Conservation (phyloP, 371 early-diverging fungal genomes). For the Chytridium lagenaria region DNA sequence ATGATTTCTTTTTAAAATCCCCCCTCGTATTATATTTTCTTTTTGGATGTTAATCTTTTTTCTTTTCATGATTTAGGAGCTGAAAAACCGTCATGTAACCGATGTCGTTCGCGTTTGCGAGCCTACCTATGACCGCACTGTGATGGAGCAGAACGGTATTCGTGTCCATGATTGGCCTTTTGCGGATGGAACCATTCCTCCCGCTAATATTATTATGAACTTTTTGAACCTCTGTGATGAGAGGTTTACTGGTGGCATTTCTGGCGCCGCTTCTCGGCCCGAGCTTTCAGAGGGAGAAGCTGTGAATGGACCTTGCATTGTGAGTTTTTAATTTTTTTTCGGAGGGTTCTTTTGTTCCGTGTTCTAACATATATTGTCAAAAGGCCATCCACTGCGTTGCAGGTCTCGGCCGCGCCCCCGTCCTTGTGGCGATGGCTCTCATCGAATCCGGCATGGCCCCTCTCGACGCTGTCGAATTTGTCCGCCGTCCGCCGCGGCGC, state of each 20-base stretch:
- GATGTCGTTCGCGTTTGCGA: conserved; percentile 91
- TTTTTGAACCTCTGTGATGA: conserved; percentile 34
- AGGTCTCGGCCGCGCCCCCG: conserved; percentile 79
- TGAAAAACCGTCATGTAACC: conserved; percentile 72
- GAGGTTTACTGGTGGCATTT: conserved; percentile 28
- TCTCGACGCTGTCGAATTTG: conserved; percentile 70
- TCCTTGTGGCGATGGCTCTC: conserved; percentile 71
- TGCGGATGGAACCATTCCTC: conserved; percentile 67
- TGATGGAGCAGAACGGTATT: conserved; percentile 69
- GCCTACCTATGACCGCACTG: conserved; percentile 77
- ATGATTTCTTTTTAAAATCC: too few species aligned
- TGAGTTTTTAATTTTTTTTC: too few species aligned
- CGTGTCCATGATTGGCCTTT: conserved; percentile 78
- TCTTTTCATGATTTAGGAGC: too few species aligned
- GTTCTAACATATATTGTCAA: too few species aligned
- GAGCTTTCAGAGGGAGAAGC: neutral
- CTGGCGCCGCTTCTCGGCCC: neutral
- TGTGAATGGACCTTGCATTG: too few species aligned
- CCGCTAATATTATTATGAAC: conserved; percentile 19
- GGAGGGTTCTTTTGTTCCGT: too few species aligned
- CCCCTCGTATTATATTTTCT: too few species aligned
- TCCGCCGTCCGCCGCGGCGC: conserved; percentile 74
- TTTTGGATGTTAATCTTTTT: too few species aligned
- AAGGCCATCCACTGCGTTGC: conserved; percentile 75
- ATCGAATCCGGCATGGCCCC: conserved; percentile 77